Evolutionary conservation across 495 filamentous ascomycete genomes (phyloP).

Genomic region (Peziza echinospora): DNA sequence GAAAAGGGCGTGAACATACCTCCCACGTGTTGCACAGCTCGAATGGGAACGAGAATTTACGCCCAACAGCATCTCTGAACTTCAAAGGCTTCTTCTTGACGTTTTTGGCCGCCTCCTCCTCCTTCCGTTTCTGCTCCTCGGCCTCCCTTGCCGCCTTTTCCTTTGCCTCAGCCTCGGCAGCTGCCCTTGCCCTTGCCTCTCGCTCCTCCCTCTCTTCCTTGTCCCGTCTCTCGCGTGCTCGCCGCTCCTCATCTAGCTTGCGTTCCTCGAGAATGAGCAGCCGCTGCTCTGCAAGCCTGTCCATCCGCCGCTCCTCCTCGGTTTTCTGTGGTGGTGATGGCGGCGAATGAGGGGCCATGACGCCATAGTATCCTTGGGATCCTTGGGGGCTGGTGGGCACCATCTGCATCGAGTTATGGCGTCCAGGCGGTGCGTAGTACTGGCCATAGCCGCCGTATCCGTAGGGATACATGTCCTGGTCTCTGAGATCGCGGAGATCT

Average conservation of each 20-base stretch:
- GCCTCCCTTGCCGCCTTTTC: slow-evolving; percentile 18
- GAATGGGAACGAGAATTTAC: slow-evolving; percentile 43
- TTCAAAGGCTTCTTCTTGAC: slow-evolving; percentile 31
- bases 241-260: slow-evolving; percentile 10
- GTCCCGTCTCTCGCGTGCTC: slow-evolving; percentile 16
- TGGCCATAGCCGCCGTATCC: not conserved
- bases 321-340: slow-evolving; percentile 11
- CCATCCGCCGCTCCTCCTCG: slow-evolving; percentile 14
- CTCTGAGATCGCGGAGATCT: not conserved
- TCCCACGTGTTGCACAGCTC: slow-evolving; percentile 44
- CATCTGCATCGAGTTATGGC: not conserved
- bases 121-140: slow-evolving; percentile 26
- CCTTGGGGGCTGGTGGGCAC: no score
- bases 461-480: not conserved
- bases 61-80: slow-evolving; percentile 43
- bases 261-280: not conserved
- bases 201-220: slow-evolving; percentile 19
- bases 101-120: slow-evolving; percentile 31
- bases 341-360: not conserved
- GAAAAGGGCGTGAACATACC: slow-evolving; percentile 21
- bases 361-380: not conserved
- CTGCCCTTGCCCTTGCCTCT: slow-evolving; percentile 18
- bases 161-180: slow-evolving; percentile 21
- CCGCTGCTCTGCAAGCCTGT: not conserved
- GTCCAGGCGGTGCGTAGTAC: not conserved